Base-by-base conservation (phyloP, 2,329 filamentous ascomycete genomes). In the Aspergillus persii region DNA sequence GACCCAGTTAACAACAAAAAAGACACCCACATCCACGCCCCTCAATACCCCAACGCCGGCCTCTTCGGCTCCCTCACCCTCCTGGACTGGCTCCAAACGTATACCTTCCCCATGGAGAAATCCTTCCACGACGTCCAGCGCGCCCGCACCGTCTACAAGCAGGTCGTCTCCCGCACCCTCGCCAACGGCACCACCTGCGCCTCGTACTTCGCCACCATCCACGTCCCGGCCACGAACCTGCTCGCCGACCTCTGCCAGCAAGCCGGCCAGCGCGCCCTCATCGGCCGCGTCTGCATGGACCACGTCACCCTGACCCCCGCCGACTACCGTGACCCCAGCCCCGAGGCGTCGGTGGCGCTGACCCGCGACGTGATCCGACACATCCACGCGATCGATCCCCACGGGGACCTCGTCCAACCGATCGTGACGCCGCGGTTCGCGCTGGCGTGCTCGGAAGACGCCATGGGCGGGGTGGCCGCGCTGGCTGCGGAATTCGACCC, bases 201-300 rank as follows among this genome's bases (percentile, higher is more conserved):
- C 5, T 86, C 91, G n/a, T 98, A 98, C 82, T 98, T 90, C 74
- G 94, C 94, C 59, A 98, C 95, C 29, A 87, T 92, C 63, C 88
- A 96, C 73, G 90, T 96, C 1, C 82, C 85, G 0, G 87, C 92
- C 1, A 99, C 95, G n/a, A 97, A 96, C 72, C 83, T 96, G 7
- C 87, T 99, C 5, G 90, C 93, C 0, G 86, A 91, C 63, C 84
- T 97, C 18, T 97, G 94, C 70, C 81, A 91, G n/a, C 72, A 78
- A 0, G 79, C 85, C 29, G 95, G 95, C 49, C 95, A 99, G 77
- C 84, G 95, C 55, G 95, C 95, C 6, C 90, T 98, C 64, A 85
- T 99, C 46, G 95, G 95, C 33, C 84, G 95, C 46, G 91, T 96
- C n/a, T 97, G 93, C 80, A 98, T 99, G 95, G 92, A 98, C 74